These are phyloP conservation scores for Stereum hirsutum DNA, from an alignment of 1,284 basidiomycete species.

Conservation along the genomic window DNA sequence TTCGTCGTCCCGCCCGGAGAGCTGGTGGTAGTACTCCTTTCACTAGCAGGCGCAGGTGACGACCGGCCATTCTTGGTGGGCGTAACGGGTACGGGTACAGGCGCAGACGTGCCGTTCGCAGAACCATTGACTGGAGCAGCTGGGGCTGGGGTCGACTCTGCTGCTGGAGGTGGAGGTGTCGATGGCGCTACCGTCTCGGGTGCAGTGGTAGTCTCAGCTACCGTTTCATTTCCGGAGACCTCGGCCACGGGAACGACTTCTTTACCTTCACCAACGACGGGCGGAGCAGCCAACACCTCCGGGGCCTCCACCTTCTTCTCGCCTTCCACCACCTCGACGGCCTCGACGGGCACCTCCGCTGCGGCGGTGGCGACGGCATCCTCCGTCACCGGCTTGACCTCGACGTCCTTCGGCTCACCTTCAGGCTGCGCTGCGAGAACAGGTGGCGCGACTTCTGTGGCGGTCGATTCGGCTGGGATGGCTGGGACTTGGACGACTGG, in stretches of 20 bases:
- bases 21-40: neutral
- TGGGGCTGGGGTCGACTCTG: neutral
- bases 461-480: conserved; percentile 3
- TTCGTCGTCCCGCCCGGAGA: too few species aligned
- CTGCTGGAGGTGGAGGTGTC: neutral
- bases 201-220: neutral
- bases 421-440: conserved; percentile 5
- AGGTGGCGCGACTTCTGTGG: conserved; percentile 6
- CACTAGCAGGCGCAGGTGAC: neutral
- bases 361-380: conserved; percentile 5
- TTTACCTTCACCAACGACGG: neutral
- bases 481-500: conserved; percentile 1
- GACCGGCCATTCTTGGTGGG: neutral
- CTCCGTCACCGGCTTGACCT: conserved; percentile 1
- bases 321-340: neutral
- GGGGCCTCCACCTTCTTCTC: conserved; percentile 3
- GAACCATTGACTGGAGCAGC: neutral
- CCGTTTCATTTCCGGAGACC: neutral
- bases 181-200: neutral
- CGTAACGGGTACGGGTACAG: neutral
- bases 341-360: neutral
- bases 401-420: conserved; percentile 3
- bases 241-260: neutral
- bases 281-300: conserved; percentile 4
- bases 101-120: neutral